A percentile compares a stretch with the other conserved stretches of the same genome.
These are phyloP conservation scores for Nigrospora sphaerica DNA, from an alignment of 2,329 filamentous ascomycete species.

Conservation along the genomic window DNA sequence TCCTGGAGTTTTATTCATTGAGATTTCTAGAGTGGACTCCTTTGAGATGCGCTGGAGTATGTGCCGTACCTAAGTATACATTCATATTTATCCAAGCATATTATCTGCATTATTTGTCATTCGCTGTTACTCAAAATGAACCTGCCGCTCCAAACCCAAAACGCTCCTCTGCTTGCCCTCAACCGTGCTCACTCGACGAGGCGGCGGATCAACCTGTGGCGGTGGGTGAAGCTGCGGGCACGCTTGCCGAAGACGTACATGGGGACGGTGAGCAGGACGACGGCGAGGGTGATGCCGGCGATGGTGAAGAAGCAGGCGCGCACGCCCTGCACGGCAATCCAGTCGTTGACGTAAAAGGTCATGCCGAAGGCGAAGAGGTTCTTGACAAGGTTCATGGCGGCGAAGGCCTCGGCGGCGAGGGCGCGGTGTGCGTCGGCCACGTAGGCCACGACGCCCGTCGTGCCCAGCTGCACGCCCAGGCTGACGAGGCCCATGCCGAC, in stretches of 20 bases:
- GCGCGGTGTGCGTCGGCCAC: slow-evolving; percentile 39
- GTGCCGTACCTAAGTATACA: too few species aligned
- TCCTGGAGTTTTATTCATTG: too few species aligned
- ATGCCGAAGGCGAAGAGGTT: slow-evolving; percentile 39
- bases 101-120: too few species aligned
- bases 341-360: slow-evolving; percentile 34
- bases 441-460: slow-evolving; percentile 19
- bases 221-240: slow-evolving; percentile 32
- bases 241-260: slow-evolving; percentile 43
- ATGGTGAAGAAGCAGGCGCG: slow-evolving; percentile 30
- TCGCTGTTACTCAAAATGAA: too few species aligned
- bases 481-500: slow-evolving; percentile 38
- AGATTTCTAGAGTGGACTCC: too few species aligned
- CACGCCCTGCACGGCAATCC: slow-evolving; percentile 26
- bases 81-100: too few species aligned
- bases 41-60: too few species aligned
- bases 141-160: too few species aligned
- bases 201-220: slow-evolving; percentile 19
- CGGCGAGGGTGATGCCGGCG: slow-evolving; percentile 31
- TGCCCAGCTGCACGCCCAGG: slow-evolving; percentile 24
- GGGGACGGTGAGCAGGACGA: slow-evolving; percentile 37
- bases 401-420: slow-evolving; percentile 36
- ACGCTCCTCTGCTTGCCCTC: too few species aligned
- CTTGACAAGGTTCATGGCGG: slow-evolving; percentile 38
- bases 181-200: neutral